phyloP scores from a whole-genome alignment of 163 green algal genomes.

The Chloromonas sp. region DNA sequence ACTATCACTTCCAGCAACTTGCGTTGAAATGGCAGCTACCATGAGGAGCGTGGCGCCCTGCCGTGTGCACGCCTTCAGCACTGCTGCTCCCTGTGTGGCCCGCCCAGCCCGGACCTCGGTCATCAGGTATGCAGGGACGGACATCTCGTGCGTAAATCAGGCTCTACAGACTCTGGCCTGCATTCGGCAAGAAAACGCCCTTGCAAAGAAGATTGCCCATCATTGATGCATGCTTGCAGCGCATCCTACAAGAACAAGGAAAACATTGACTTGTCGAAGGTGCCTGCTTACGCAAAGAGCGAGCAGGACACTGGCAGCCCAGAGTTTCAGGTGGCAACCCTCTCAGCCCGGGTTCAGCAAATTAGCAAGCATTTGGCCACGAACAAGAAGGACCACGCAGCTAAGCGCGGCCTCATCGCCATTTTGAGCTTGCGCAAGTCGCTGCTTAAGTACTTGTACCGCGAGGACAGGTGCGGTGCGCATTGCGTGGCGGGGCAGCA shows the following conservation, averaged over 20 bases:
- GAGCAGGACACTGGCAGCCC: conserved; percentile 68
- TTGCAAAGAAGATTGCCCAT: background rate
- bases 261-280: conserved; percentile 67
- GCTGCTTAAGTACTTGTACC: conserved; percentile 80
- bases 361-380: conserved; percentile 75
- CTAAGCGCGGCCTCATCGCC: conserved; percentile 67
- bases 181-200: too few species aligned
- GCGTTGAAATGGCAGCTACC: background rate
- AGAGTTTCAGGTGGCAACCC: conserved; percentile 82
- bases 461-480: conserved; percentile 36
- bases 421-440: conserved; percentile 67
- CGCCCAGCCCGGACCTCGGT: background rate
- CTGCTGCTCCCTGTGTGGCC: too few species aligned
- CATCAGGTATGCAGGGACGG: background rate
- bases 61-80: background rate
- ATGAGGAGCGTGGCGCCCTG: background rate
- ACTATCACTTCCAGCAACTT: too few species aligned
- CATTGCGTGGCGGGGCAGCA: background rate
- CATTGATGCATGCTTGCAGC: conserved; percentile 31
- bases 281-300: conserved; percentile 36
- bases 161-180: too few species aligned
- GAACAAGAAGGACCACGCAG: conserved; percentile 82
- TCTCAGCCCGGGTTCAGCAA: conserved; percentile 74
- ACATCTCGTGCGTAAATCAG: too few species aligned
- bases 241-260: conserved; percentile 69